Base-by-base conservation (phyloP, 805 yeast genomes). In the Saccharomyces kudriavzevii region DNA sequence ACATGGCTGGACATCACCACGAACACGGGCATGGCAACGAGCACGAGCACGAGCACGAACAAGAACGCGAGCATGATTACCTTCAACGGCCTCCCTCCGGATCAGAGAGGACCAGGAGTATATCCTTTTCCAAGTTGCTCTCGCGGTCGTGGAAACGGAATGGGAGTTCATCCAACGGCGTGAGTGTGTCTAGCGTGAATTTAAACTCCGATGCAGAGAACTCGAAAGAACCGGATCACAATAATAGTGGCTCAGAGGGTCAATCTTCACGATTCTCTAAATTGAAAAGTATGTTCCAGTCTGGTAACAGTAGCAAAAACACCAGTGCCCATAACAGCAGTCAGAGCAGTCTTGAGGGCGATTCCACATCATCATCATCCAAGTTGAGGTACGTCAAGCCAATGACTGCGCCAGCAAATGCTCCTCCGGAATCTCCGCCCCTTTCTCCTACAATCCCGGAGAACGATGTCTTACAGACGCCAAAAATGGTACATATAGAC, bases 71-170 rank as follows among this genome's bases (percentile, higher is more conserved):
- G n/a, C 54, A 53, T 4, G 52, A 52, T 4, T 35, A 14, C 22
- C 22, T 49, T 6, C 52, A 51, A 6, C 49, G 35, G 24, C 59
- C 62, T 24, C 43, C 48, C n/a, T 52, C 56, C 8, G 50, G 57
- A n/a, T 52, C 53, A 27, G 66, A 60, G 11, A 59, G 58, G 51
- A 57, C 54, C 30, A 59, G 66, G 49, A 63, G 61, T 24, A 56
- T 60, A 13, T 65, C 69, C 1, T 62, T 65, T 27, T 58, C 66
- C 1, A 65, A 63, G 46, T 45, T 61, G 40, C 49, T 61, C 20
- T 51, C 43, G 17, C 51, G 56, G 11, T 52, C 63, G 0, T 56
- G 63, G 54, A 50, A 35, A 17, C 17, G 52, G 40, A 55, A 54
- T 9, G 40, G 48, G 20, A 47, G 48, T 28, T 27, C 40, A 22